These are phyloP conservation scores for Fusarium protoensiforme DNA, from an alignment of 2,329 filamentous ascomycete species.

Conservation along the genomic window DNA sequence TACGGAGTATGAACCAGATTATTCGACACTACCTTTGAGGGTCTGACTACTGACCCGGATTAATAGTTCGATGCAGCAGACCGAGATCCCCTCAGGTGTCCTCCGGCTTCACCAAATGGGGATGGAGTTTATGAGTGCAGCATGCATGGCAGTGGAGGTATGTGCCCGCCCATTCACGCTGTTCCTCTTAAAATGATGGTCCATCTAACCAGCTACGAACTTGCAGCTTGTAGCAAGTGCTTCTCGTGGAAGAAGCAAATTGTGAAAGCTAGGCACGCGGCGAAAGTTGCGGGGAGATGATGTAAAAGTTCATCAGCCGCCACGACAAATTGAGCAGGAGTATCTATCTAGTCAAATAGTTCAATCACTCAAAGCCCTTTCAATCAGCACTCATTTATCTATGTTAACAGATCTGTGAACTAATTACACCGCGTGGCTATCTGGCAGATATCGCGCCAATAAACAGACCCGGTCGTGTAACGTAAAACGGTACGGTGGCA, in stretches of 20 bases:
- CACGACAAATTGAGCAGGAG: background rate
- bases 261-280: background rate
- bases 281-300: background rate
- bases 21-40: background rate
- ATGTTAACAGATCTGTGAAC: background rate
- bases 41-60: background rate
- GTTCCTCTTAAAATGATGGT: background rate
- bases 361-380: too few species aligned
- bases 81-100: background rate
- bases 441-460: background rate
- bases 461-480: background rate
- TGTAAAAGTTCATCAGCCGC: too few species aligned
- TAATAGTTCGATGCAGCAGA: background rate
- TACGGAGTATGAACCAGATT: background rate
- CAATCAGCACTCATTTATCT: background rate
- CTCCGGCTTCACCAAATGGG: background rate
- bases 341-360: background rate
- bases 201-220: background rate
- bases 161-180: too few species aligned
- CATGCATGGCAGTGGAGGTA: background rate
- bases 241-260: background rate
- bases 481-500: background rate
- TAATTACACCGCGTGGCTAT: background rate
- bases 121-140: background rate
- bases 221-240: background rate